phyloP scores from a whole-genome alignment of 306 rosid species.

The Sophora flavescens region DNA sequence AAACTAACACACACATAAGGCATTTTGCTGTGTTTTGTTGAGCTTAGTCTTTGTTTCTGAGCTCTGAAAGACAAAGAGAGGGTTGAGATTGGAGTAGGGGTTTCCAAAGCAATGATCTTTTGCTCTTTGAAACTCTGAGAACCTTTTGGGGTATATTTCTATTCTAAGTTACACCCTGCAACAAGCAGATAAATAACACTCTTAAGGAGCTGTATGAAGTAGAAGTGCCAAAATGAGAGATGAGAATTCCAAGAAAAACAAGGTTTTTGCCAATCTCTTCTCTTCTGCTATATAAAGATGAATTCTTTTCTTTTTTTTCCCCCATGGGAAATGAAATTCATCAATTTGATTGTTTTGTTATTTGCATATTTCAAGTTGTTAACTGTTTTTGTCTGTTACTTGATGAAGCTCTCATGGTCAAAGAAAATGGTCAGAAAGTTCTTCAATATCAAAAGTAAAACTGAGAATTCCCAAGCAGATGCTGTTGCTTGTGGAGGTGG shows the following conservation, averaged over 20 bases:
- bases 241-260: conserved; percentile 88
- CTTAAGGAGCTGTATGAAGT: conserved; percentile 71
- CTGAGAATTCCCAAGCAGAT: conserved; percentile 79
- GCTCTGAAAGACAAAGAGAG: conserved; percentile 3
- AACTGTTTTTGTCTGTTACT: conserved; percentile 62
- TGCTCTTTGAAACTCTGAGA: conserved; percentile 39
- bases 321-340: conserved; percentile 40
- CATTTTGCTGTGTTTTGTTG: conserved; percentile 44
- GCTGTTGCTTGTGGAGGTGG: conserved; percentile 78
- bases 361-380: conserved; percentile 40
- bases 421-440: conserved; percentile 99
- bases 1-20: conserved; percentile 30
- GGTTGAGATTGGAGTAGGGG: conserved; percentile 52
- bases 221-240: conserved; percentile 80
- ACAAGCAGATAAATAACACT: conserved; percentile 42
- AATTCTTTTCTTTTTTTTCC: not conserved
- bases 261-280: conserved; percentile 67
- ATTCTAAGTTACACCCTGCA: conserved; percentile 48
- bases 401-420: conserved; percentile 97
- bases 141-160: conserved; percentile 38
- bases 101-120: conserved; percentile 36
- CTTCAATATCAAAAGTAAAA: conserved; percentile 92
- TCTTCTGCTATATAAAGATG: conserved; percentile 2
- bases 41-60: not conserved
- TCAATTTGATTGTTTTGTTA: conserved; percentile 41